phyloP scores from a whole-genome alignment of 345 rosid species.

The Punica granatum region DNA sequence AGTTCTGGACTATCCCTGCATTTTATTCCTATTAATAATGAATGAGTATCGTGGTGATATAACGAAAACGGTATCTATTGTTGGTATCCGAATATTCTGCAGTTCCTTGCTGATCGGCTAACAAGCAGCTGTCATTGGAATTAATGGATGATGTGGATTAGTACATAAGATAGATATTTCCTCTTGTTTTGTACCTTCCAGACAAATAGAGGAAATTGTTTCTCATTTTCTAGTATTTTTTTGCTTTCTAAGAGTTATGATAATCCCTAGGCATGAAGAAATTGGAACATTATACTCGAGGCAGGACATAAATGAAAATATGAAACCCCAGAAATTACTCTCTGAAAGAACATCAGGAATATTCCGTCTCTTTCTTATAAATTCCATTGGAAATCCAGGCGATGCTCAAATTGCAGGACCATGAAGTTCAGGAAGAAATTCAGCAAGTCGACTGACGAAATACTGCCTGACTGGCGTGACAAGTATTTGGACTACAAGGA shows the following conservation, averaged over 20 bases:
- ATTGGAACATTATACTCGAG: not conserved
- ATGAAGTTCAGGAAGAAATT: slow-evolving; percentile 64
- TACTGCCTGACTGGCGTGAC: slow-evolving; percentile 55
- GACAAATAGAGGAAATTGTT: not conserved
- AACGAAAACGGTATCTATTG: not conserved
- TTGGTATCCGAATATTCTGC: not conserved
- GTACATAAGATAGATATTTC: not conserved
- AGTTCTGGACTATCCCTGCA: too few relatives aligned
- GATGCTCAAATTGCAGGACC: not conserved
- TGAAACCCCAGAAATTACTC: not conserved
- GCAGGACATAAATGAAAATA: not conserved
- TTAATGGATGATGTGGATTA: not conserved
- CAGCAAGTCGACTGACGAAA: slow-evolving; percentile 44
- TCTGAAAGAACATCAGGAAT: slow-evolving; percentile 12
- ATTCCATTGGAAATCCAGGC: not conserved
- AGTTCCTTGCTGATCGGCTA: not conserved
- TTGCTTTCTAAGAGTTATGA: not conserved
- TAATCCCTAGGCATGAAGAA: not conserved
- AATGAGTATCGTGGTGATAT: not conserved
- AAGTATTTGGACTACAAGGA: slow-evolving; percentile 60
- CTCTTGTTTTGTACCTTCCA: not conserved
- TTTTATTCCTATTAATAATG: not conserved
- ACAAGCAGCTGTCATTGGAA: not conserved
- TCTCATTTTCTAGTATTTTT: not conserved
- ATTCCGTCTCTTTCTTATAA: not conserved